A percentile compares a stretch with the other conserved stretches of the same genome.
phyloP scores from a whole-genome alignment of 306 rosid genomes.

The Sphenostylis stenocarpa region DNA sequence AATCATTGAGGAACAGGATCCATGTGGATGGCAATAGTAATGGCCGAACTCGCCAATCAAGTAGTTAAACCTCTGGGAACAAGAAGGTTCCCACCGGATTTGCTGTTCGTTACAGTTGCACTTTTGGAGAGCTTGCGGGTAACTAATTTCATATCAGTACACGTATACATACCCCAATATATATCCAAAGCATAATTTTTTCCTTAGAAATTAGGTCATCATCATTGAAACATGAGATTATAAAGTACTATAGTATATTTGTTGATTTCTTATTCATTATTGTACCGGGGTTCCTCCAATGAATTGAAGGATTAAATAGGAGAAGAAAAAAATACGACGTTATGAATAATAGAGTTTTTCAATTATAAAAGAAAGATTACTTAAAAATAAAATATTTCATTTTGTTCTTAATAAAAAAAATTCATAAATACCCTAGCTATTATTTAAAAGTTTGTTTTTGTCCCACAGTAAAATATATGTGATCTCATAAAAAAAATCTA shows the following conservation, averaged over 20 bases:
- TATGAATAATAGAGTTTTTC: neutral
- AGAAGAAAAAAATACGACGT: neutral
- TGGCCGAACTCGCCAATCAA: neutral
- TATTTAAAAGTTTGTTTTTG: too few species aligned
- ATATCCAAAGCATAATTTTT: neutral
- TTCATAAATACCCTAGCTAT: too few species aligned
- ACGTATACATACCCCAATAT: neutral
- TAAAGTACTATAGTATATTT: neutral
- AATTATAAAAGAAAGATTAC: neutral
- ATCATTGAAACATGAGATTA: neutral
- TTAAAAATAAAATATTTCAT: neutral
- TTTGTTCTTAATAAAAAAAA: too few species aligned
- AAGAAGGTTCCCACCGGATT: constrained; percentile 14
- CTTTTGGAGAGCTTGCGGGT: neutral
- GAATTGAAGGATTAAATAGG: neutral
- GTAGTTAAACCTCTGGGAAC: neutral
- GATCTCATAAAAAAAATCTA: too few species aligned
- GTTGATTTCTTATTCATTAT: neutral
- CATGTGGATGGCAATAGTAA: constrained; percentile 21
- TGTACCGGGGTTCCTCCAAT: neutral
- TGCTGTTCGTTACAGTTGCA: neutral
- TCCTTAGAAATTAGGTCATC: neutral
- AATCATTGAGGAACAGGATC: neutral
- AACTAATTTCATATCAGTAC: neutral
- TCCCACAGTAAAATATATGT: too few species aligned